A percentile compares a stretch with the other conserved stretches of the same genome.
phyloP scores from a whole-genome alignment of 805 yeast genomes.

The Maudiozyma bulderi region DNA sequence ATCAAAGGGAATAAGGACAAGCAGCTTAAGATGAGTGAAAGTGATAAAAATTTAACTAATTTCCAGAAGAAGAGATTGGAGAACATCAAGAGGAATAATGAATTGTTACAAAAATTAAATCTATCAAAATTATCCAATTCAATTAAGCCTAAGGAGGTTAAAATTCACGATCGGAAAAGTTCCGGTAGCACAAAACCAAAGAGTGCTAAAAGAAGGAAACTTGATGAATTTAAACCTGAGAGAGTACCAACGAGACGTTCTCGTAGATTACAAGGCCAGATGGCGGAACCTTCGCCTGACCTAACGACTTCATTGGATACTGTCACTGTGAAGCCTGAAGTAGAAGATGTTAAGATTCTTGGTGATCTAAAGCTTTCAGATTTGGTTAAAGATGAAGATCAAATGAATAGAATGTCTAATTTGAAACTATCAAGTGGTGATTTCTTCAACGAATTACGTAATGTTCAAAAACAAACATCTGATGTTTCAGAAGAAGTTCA shows the following conservation, averaged over 20 bases:
- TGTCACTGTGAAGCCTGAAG: slow-evolving; percentile 27
- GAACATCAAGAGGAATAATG: slow-evolving; percentile 77
- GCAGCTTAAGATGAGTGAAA: slow-evolving; percentile 1
- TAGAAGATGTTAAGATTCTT: slow-evolving; percentile 48
- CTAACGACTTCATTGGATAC: neutral
- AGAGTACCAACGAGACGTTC: slow-evolving; percentile 63
- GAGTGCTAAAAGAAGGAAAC: slow-evolving; percentile 2
- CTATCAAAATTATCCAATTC: slow-evolving; percentile 24
- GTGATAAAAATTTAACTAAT: slow-evolving; percentile 35
- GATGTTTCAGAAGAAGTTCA: slow-evolving; percentile 40
- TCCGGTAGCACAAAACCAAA: slow-evolving; percentile 6
- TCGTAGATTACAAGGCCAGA: slow-evolving; percentile 63
- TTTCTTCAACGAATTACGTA: slow-evolving; percentile 46
- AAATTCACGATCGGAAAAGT: slow-evolving; percentile 42
- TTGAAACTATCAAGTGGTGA: slow-evolving; percentile 56
- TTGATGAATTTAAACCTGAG: slow-evolving; percentile 12
- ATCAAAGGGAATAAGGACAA: no score
- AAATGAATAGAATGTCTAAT: slow-evolving; percentile 24
- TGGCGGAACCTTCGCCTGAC: slow-evolving; percentile 29
- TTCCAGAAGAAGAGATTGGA: slow-evolving; percentile 65
- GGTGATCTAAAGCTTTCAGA: slow-evolving; percentile 62
- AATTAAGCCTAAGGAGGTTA: neutral
- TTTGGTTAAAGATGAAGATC: slow-evolving; percentile 37
- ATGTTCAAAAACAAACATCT: slow-evolving; percentile 29
- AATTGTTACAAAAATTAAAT: slow-evolving; percentile 60